Evolutionary conservation across 441 rosid species (phyloP), one percentile per base, ranked within the genome.

Genomic region (Croton setiger): DNA sequence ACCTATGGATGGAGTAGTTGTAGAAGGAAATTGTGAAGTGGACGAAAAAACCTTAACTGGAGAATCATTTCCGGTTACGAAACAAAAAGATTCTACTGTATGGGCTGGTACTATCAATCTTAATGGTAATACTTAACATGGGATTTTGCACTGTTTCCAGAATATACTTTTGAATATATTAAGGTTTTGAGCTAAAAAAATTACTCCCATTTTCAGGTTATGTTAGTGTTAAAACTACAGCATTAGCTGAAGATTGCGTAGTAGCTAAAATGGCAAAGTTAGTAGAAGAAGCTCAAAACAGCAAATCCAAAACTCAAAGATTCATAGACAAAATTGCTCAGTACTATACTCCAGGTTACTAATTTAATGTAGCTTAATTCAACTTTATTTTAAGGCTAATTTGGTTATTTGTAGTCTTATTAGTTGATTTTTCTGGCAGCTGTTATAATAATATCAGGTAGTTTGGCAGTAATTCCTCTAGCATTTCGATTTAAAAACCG

Each of bases 211-310:
- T 70, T 68, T 54, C 57, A 89, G 96, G 99, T 65, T 92, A 92
- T 59, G 76, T 94, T n/a, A 82, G 79, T 55, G 83, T 94, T 23
- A 88, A 81, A 74, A 92, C 98, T 55, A 83, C 94, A 43, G 87
- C 88, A 54, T 52, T 92, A 43, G 94, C 99, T 23, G 87, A 88
- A 75, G 98, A 92, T 57, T 92, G 94, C 63, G 84, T 85, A 20
- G 97, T 94, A 56, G 90, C 98, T 1, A 88, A 87, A 79, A 85
- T 94, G 98, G 81, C 89, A 47, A 88, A 84, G 73, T 93, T 94
- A 2, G 99, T 94, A n/a, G 99, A 92, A 82, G 97, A 90, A 77
- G 99, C 99, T 70, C 98, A 94, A 54, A 94, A 83, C 76, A 80
- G 83, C 82, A 87, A 86, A 82, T 78, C 98, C 2, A 82, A 63